Percentiles rank a stretch among this genome's conserved stretches.
Conservation (phyloP, 2,329 filamentous ascomycete genomes). For the Fusarium armeniacum region DNA sequence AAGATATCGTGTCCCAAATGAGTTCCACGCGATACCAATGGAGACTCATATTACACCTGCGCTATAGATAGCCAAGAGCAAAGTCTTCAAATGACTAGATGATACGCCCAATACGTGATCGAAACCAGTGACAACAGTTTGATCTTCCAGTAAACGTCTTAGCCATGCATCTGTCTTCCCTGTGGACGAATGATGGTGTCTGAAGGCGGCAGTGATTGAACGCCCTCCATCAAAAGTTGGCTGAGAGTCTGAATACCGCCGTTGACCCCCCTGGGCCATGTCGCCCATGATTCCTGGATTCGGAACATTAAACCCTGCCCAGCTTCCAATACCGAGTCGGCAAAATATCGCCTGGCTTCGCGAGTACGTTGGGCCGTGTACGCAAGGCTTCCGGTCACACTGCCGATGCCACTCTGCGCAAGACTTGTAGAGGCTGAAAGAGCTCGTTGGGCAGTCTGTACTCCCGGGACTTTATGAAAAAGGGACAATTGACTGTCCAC, state of each 20-base stretch:
- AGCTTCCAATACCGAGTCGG: slow-evolving; percentile 10
- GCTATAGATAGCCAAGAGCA: background rate
- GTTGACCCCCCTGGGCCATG: slow-evolving; percentile 2
- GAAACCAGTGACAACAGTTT: background rate
- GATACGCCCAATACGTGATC: background rate
- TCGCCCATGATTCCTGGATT: slow-evolving; percentile 20
- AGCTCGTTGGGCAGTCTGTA: background rate
- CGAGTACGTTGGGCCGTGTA: slow-evolving; percentile 1
- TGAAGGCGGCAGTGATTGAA: slow-evolving; percentile 25
- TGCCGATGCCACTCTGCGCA: slow-evolving; percentile 9
- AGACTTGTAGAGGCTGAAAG: background rate
- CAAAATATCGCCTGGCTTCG: slow-evolving; percentile 19
- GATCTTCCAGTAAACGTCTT: background rate
- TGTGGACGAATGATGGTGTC: slow-evolving; percentile 18
- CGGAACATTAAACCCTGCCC: slow-evolving; percentile 1
- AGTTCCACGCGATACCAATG: background rate
- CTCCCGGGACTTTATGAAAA: slow-evolving; percentile 2
- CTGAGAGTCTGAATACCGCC: slow-evolving; percentile 5
- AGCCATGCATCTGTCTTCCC: slow-evolving; percentile 1
- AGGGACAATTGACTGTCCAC: background rate
- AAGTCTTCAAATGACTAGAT: background rate
- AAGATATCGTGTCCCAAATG: background rate
- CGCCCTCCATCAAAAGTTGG: slow-evolving; percentile 26
- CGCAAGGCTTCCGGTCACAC: slow-evolving; percentile 1
- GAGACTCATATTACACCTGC: background rate